Conservation (phyloP, 2,329 filamentous ascomycete species). For the Parascedosporium putredinis region DNA sequence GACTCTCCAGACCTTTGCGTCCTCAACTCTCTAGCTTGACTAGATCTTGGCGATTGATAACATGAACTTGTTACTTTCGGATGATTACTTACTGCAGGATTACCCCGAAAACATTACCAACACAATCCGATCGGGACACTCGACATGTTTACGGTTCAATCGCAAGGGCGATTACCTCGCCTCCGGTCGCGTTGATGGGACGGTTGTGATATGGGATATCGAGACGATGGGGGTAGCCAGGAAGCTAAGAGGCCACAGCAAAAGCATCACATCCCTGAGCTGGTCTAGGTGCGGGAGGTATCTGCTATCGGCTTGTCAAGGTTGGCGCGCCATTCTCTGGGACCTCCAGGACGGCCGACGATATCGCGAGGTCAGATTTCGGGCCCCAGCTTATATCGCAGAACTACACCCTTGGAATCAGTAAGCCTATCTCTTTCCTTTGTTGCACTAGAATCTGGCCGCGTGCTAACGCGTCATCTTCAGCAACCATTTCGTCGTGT, state of each 20-base stretch:
- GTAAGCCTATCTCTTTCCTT: slow-evolving; percentile 35
- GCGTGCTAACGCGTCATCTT: slow-evolving; percentile 9
- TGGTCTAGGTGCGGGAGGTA: slow-evolving; percentile 92
- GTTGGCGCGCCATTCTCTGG: slow-evolving; percentile 96
- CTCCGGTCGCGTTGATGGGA: slow-evolving; percentile 87
- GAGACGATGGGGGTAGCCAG: slow-evolving; percentile 95
- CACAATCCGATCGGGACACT: slow-evolving; percentile 65
- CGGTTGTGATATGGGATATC: slow-evolving; percentile 90
- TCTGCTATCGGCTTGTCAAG: slow-evolving; percentile 83
- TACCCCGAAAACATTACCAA: slow-evolving; percentile 85
- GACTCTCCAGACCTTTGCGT: neutral
- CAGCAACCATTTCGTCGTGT: slow-evolving; percentile 63
- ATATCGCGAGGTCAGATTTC: slow-evolving; percentile 78
- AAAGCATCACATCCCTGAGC: slow-evolving; percentile 87
- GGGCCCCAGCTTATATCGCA: slow-evolving; percentile 89
- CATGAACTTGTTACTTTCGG: slow-evolving; percentile 52
- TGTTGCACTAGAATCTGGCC: neutral
- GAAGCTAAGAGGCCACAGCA: slow-evolving; percentile 86
- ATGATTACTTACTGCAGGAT: slow-evolving; percentile 60
- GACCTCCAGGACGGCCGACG: slow-evolving; percentile 64
- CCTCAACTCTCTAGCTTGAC: no score
- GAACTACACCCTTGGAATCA: slow-evolving; percentile 88
- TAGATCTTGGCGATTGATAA: neutral
- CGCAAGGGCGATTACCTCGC: slow-evolving; percentile 90
- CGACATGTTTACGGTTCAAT: slow-evolving; percentile 72